Evolutionary conservation across 352 stramenopile species (phyloP), one percentile per base, ranked within the genome.

Genomic region (Thalassiosira pacifica): DNA sequence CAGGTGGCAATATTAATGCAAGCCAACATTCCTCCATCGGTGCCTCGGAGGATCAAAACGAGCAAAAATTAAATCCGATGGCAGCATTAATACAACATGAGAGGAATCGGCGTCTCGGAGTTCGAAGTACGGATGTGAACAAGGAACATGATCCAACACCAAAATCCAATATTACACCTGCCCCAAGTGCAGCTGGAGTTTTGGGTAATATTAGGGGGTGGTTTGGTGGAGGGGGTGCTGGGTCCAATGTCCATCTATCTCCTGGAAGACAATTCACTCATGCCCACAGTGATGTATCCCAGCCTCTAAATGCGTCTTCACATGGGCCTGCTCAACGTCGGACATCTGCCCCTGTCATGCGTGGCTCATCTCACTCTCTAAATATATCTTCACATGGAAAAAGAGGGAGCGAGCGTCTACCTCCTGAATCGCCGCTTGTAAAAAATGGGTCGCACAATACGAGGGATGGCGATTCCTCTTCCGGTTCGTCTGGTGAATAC

Each of bases 121-220:
- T 87, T 27, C 59, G 40, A 53, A 16, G 64, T 22, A 26, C 10
- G 8, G 32, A 31, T 19, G 22, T 22, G 29, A 26, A 48, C 26
- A 69, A 53, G 48, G 48, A 32, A 68, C 27, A 48, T 0, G 40
- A 2, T 26, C 27, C 26, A 65, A 34, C 13, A 52, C 26, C 27
- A 16, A 45, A 10, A 59, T 27, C n/a, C 0, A 77, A 40, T 2
- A 60, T 32, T 59, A 59, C 29, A 75, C 2, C 32, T 59, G 6
- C 31, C n/a, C 37, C 65, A 40, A 55, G 32, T 72, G 22, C 68
- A 1, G 48, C 45, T 40, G 69, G 77, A 69, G 53, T 83, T 9
- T 40, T 88, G 24, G 67, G 81, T n/a, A 81, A 83, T 55, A 83
- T 88, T 10, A 63, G 76, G 24, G 81, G 75, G 10, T 88, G 81